Base-by-base conservation (phyloP, 352 stramenopile genomes). In the Detonula confervacea region DNA sequence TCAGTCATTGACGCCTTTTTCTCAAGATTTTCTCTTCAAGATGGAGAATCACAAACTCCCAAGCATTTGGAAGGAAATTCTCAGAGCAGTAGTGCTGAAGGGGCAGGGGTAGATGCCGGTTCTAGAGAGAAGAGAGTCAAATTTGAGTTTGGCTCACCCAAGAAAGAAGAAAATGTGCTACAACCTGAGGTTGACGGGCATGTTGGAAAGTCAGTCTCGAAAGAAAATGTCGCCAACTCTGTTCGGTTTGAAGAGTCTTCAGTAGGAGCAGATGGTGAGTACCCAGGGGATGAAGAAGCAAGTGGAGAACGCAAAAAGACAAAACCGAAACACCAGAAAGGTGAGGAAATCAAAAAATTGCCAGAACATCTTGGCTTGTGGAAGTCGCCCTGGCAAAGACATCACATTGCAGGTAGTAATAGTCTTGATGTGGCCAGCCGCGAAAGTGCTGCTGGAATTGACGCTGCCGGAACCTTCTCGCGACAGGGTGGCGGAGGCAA, bases 1-100 rank as follows among this genome's bases (percentile, higher is more conserved):
- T 30, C 60, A 51, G 75, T 74, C 24, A 67, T 83, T 52, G 75
- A 74, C 74, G 61, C 52, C 33, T 83, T 83, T 44, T 83, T 83
- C 29, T 37, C 66, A 25, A 68, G 57, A 54, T 83, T 83, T 74
- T 76, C 66, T 12, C 67, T 83, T 25, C 30, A 74, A 33, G 9
- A 35, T 46, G 35, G 22, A 14, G 29, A 57, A 5, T 29, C 47
- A 69, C 22, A 4, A 60, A 12, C 11, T n/a, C n/a, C n/a, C 25
- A 22, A 47, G 20, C 9, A 44, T 16, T 52, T 8, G 3, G 2
- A 30, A 61, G 39, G 37, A 65, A 4, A 11, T 52, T 5, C 2
- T 56, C 12, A 46, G 20, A 44, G 2, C 12, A 46, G 60, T 6
- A 24, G 20, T 33, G n/a, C n/a, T n/a, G n/a, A n/a, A n/a, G n/a